These are phyloP conservation scores for Ilyonectria destructans DNA, from an alignment of 2,329 filamentous ascomycete species.

Conservation along the genomic window DNA sequence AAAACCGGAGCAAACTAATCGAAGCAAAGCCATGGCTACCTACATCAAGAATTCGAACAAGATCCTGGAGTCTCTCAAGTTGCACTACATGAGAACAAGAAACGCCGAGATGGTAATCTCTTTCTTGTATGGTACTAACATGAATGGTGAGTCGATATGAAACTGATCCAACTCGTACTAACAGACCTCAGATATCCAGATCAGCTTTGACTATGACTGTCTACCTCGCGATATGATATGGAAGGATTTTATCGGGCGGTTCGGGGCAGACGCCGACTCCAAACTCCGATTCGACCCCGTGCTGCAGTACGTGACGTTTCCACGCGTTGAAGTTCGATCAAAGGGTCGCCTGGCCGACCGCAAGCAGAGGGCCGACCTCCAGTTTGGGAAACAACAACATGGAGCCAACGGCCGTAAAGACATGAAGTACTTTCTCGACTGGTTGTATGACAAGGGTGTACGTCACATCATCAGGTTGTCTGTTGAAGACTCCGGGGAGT, in stretches of 20 bases:
- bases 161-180: neutral
- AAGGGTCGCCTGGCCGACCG: too few relatives aligned
- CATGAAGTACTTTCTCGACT: slow-evolving; percentile 26
- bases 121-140: slow-evolving; percentile 24
- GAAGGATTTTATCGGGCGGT: slow-evolving; percentile 1
- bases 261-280: neutral
- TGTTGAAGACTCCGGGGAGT: slow-evolving; percentile 24
- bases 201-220: slow-evolving; percentile 19
- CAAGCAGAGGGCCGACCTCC: too few relatives aligned
- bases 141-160: slow-evolving; percentile 7
- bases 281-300: slow-evolving; percentile 9
- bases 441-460: slow-evolving; percentile 26
- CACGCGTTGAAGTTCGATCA: slow-evolving; percentile 4
- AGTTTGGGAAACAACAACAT: neutral
- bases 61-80: slow-evolving; percentile 13
- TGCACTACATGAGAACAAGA: slow-evolving; percentile 25
- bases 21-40: too few relatives aligned
- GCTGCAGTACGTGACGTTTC: slow-evolving; percentile 19
- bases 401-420: slow-evolving; percentile 10
- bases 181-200: slow-evolving; percentile 18
- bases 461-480: slow-evolving; percentile 17
- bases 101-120: slow-evolving; percentile 11
- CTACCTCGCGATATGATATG: slow-evolving; percentile 6
- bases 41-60: slow-evolving; percentile 1
- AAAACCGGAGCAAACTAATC: too few relatives aligned